phyloP scores from a whole-genome alignment of 345 rosid genomes.

The Citrus mangshanensis region DNA sequence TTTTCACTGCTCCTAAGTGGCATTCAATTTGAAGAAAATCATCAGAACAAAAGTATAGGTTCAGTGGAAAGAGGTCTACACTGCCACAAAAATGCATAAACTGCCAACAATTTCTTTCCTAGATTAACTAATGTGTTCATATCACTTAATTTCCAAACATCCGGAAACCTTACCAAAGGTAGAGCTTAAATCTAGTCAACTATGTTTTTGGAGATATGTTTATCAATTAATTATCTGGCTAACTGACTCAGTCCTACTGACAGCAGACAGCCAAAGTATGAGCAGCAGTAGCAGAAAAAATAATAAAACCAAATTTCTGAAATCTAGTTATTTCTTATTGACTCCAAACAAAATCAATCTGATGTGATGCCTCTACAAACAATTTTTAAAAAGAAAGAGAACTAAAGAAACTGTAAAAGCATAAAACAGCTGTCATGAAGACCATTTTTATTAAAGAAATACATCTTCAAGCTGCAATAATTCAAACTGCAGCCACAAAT shows the following conservation, averaged over 20 bases:
- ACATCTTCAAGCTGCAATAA: not conserved
- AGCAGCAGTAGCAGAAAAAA: not conserved
- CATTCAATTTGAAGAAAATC: not conserved
- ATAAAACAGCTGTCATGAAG: not conserved
- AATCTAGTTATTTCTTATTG: not conserved
- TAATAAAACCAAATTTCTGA: not conserved
- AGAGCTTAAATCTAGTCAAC: not conserved
- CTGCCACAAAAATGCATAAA: slow-evolving; percentile 2
- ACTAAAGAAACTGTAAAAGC: not conserved
- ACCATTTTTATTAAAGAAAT: not conserved
- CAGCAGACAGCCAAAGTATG: not conserved
- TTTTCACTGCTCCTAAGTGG: not conserved
- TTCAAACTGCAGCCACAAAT: not conserved
- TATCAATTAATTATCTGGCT: not conserved
- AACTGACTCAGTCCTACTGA: not conserved
- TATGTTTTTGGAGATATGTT: not conserved
- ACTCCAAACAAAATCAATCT: not conserved
- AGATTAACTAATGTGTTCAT: not conserved
- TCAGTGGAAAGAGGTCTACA: not conserved
- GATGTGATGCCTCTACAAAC: not conserved
- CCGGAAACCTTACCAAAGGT: not conserved
- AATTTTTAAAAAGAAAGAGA: not conserved
- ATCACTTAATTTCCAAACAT: not conserved
- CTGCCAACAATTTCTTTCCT: not conserved
- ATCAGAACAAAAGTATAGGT: not conserved